A percentile compares a stretch with the other conserved stretches of the same genome.
Evolutionary conservation across 2,329 filamentous ascomycete genomes (phyloP).

Genomic region (Drechslerella coelobrocha): DNA sequence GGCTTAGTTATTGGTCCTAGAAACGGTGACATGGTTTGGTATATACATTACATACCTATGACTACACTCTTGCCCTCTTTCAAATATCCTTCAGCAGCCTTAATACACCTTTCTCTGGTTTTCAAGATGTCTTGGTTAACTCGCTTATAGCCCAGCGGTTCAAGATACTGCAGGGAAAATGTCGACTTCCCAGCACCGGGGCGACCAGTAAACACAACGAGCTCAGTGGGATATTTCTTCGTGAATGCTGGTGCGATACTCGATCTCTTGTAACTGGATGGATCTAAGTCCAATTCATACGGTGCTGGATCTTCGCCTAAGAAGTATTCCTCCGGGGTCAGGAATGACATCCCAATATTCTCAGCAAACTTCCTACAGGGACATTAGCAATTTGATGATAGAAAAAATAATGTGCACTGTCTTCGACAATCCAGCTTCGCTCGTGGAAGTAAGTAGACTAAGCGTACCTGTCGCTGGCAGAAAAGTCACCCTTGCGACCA

Average conservation of each 20-base stretch:
- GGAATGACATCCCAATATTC: slow-evolving; percentile 80
- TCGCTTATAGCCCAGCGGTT: slow-evolving; percentile 79
- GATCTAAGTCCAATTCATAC: slow-evolving; percentile 75
- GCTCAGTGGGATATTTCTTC: slow-evolving; percentile 71
- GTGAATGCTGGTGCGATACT: slow-evolving; percentile 56
- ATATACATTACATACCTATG: slow-evolving; percentile 67
- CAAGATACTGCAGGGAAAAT: slow-evolving; percentile 79
- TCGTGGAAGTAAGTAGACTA: neutral
- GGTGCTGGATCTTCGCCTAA: slow-evolving; percentile 70
- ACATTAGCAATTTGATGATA: slow-evolving; percentile 53
- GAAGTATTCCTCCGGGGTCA: slow-evolving; percentile 93
- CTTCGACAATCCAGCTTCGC: too few relatives aligned
- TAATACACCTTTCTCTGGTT: slow-evolving; percentile 72
- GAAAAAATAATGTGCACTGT: slow-evolving; percentile 56
- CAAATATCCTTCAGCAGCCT: slow-evolving; percentile 70
- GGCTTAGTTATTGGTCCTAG: too few relatives aligned
- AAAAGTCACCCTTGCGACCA: slow-evolving; percentile 60
- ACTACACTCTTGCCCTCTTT: slow-evolving; percentile 72
- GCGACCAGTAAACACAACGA: slow-evolving; percentile 86
- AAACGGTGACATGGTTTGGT: neutral
- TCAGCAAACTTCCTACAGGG: slow-evolving; percentile 75
- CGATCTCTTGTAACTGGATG: slow-evolving; percentile 60
- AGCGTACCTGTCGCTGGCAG: slow-evolving; percentile 51
- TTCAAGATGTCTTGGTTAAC: slow-evolving; percentile 92
- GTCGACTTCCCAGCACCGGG: slow-evolving; percentile 92